Conservation (phyloP, 805 yeast species). For the Kodamaea restingae region DNA sequence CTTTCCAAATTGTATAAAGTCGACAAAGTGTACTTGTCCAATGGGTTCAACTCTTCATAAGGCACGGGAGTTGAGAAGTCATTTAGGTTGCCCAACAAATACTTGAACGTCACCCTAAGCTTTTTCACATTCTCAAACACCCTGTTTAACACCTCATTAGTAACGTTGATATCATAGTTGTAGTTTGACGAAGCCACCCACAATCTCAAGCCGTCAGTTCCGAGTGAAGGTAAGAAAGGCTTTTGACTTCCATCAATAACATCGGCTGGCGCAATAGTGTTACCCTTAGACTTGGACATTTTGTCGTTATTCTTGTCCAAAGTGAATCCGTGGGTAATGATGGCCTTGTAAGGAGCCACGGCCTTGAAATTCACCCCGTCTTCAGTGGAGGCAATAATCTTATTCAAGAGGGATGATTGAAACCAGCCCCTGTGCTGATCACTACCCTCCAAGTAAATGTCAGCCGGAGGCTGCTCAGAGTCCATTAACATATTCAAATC, state of each 20-base stretch:
- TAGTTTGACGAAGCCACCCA: conserved; percentile 91
- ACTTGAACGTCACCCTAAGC: conserved; percentile 75
- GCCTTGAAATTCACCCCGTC: conserved; percentile 26
- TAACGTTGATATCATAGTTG: conserved; percentile 72
- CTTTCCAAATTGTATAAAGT: conserved; percentile 47
- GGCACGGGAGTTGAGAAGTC: conserved; percentile 37
- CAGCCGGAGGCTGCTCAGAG: conserved; percentile 42
- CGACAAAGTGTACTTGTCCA: conserved; percentile 64
- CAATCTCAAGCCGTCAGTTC: conserved; percentile 85
- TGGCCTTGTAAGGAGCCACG: conserved; percentile 59
- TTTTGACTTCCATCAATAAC: conserved; percentile 58
- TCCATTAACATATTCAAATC: conserved; percentile 36
- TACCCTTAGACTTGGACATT: conserved; percentile 93
- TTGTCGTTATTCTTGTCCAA: conserved; percentile 81
- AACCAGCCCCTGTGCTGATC: conserved; percentile 99
- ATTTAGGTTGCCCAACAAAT: conserved; percentile 71
- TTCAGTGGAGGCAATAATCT: conserved; percentile 53
- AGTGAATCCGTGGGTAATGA: conserved; percentile 92
- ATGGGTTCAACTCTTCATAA: conserved; percentile 28
- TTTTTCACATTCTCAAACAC: conserved; percentile 81
- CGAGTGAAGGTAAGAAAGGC: conserved; percentile 54
- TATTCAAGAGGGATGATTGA: conserved; percentile 85
- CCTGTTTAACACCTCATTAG: conserved; percentile 66
- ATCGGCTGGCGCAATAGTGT: conserved; percentile 65
- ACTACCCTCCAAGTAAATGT: conserved; percentile 92